These are phyloP conservation scores for Juncus inflexus DNA, from an alignment of 176 grass and related monocot species.

Conservation along the genomic window DNA sequence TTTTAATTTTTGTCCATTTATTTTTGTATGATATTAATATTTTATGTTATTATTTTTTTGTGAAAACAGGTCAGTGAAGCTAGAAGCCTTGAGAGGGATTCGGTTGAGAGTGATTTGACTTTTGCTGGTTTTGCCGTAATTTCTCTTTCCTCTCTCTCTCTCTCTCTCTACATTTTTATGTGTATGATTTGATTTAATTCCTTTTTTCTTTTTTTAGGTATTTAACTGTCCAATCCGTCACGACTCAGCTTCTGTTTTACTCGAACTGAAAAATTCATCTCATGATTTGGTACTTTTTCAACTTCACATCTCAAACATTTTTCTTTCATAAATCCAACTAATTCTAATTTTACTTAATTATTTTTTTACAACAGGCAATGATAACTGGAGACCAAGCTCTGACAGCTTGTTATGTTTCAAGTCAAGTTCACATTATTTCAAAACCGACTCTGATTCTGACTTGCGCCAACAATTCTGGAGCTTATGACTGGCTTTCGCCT, in stretches of 20 bases:
- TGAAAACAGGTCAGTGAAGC: constrained; percentile 82
- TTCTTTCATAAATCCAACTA: not conserved
- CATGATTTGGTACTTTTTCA: constrained; percentile 82
- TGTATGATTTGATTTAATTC: constrained; percentile 15
- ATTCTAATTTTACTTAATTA: not conserved
- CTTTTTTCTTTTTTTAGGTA: constrained; percentile 44
- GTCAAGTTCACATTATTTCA: constrained; percentile 86
- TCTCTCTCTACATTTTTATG: not conserved
- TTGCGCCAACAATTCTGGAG: constrained; percentile 39
- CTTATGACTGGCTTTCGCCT: constrained; percentile 85
- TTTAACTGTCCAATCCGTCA: constrained; percentile 95
- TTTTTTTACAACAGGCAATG: constrained; percentile 67
- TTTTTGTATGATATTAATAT: constrained; percentile 5
- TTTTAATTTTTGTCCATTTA: constrained; percentile 3
- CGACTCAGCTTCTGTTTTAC: constrained; percentile 73
- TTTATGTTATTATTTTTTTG: constrained; percentile 22
- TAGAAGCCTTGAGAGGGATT: constrained; percentile 87
- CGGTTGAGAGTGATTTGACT: constrained; percentile 66
- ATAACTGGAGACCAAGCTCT: constrained; percentile 97
- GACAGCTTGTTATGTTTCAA: constrained; percentile 95
- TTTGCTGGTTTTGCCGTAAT: constrained; percentile 98
- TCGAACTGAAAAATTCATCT: constrained; percentile 76
- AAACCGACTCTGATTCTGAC: constrained; percentile 80
- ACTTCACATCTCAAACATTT: constrained; percentile 5
- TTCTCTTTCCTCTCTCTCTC: not conserved